These are phyloP conservation scores for Pistacia atlantica DNA, from an alignment of 345 rosid species.

Conservation along the genomic window DNA sequence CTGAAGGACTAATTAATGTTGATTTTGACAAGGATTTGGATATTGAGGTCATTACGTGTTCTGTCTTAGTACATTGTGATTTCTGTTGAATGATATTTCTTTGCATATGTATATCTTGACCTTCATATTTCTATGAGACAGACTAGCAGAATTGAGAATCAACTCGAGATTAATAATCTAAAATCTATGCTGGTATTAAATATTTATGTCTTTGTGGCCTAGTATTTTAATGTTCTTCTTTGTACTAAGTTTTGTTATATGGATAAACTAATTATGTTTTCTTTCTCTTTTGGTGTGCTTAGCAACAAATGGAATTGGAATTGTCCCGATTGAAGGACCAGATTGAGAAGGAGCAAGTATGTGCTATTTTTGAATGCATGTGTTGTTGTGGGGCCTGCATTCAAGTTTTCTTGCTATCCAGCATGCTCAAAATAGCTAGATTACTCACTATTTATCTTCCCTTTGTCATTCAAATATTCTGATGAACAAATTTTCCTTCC, in stretches of 20 bases:
- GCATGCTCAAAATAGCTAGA: not conserved
- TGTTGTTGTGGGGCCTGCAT: constrained; percentile 11
- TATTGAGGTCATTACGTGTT: constrained; percentile 47
- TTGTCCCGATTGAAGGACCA: constrained; percentile 72
- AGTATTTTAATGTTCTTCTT: constrained; percentile 11
- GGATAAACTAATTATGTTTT: constrained; percentile 11
- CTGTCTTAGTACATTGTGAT: not conserved
- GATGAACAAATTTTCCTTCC: not conserved
- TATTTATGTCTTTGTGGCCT: constrained; percentile 11
- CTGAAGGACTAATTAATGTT: constrained; percentile 28
- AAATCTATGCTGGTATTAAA: constrained; percentile 77
- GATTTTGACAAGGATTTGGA: constrained; percentile 42
- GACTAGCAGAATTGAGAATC: constrained; percentile 47
- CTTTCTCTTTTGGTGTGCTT: constrained; percentile 28
- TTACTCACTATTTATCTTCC: not conserved
- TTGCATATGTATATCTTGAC: constrained; percentile 18
- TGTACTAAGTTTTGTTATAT: constrained; percentile 4
- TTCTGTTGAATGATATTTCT: constrained; percentile 7
- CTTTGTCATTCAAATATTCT: not conserved
- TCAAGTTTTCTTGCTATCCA: not conserved
- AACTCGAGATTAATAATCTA: constrained; percentile 61
- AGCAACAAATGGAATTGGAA: constrained; percentile 90
- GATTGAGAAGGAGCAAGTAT: constrained; percentile 87
- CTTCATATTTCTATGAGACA: constrained; percentile 39
- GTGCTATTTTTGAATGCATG: constrained; percentile 6